A percentile compares a stretch with the other conserved stretches of the same genome.
Conservation (phyloP, 257 asterid genomes). For the Catharanthus roseus region DNA sequence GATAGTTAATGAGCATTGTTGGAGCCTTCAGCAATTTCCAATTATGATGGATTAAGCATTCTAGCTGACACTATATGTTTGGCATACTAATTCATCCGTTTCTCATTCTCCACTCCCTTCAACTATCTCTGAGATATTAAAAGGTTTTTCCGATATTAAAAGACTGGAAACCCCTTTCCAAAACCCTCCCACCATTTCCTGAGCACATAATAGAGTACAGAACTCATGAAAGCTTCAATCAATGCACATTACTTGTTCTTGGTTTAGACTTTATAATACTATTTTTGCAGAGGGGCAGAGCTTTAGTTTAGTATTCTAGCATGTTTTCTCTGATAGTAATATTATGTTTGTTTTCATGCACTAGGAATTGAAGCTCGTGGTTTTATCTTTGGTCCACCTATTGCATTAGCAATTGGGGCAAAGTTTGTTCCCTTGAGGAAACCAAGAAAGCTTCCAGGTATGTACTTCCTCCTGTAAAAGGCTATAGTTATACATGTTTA, state of each 20-base stretch:
- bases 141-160: neutral
- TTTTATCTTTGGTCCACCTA: conserved; percentile 74
- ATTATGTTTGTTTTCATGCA: neutral
- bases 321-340: neutral
- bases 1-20: neutral
- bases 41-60: neutral
- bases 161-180: neutral
- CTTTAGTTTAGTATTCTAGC: neutral
- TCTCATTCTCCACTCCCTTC: neutral
- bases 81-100: neutral
- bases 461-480: neutral
- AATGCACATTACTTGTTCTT: neutral
- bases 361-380: conserved; percentile 87
- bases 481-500: neutral
- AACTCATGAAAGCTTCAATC: neutral
- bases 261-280: neutral
- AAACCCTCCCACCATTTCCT: neutral
- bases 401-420: conserved; percentile 84
- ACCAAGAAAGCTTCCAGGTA: conserved; percentile 71
- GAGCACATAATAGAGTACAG: neutral
- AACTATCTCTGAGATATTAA: neutral
- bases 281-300: neutral
- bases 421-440: conserved; percentile 82
- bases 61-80: neutral
- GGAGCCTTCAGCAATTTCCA: neutral